These are phyloP conservation scores for Lojkania enalia DNA, from an alignment of 2,329 filamentous ascomycete species.

Conservation along the genomic window DNA sequence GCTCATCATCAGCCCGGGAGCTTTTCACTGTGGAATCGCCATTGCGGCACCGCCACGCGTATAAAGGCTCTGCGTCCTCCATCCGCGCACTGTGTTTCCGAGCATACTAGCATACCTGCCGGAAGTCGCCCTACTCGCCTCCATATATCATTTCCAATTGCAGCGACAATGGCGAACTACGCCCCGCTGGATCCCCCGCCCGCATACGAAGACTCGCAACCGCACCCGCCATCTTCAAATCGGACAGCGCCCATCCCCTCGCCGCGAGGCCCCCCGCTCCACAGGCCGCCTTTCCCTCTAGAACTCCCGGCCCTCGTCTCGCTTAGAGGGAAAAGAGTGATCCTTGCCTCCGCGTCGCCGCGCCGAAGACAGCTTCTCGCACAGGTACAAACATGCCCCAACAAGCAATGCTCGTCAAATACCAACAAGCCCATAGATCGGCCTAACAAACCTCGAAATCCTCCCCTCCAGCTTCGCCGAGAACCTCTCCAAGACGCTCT, in stretches of 20 bases:
- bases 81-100: no score
- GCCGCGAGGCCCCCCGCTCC: constrained; percentile 43
- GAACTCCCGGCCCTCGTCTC: constrained; percentile 77
- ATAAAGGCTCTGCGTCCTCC: no score
- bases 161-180: constrained; percentile 14
- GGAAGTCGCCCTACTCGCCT: no score
- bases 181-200: constrained; percentile 48
- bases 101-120: no score
- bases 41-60: no score
- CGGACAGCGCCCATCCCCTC: constrained; percentile 23
- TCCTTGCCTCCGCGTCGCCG: constrained; percentile 89
- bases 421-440: constrained; percentile 59
- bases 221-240: constrained; percentile 17
- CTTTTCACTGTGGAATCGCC: no score
- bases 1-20: no score
- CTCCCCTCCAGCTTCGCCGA: constrained; percentile 82
- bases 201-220: constrained; percentile 43
- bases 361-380: constrained; percentile 79
- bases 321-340: constrained; percentile 77
- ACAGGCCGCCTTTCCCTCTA: constrained; percentile 66
- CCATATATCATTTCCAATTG: constrained; percentile 8
- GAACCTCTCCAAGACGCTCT: constrained; percentile 77
- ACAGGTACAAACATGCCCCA: constrained; percentile 54
- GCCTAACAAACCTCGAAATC: constrained; percentile 80
- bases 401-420: not conserved